Evolutionary conservation across 2,329 filamentous ascomycete genomes (phyloP).

Genomic region (Penicillium glabrum): DNA sequence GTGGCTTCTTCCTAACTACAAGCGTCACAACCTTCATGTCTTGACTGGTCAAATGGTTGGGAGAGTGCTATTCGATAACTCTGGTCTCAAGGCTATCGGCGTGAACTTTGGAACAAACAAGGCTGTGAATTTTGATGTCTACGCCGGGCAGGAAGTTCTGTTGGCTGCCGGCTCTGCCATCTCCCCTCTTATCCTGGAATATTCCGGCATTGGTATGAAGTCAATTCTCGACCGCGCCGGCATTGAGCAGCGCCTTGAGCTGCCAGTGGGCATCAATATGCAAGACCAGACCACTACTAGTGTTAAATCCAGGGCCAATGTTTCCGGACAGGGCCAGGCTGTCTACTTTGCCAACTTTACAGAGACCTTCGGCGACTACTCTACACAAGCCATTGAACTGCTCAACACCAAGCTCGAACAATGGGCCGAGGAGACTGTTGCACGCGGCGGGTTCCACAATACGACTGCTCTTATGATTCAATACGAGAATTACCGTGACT

Average conservation of each 20-base stretch:
- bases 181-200: slow-evolving; percentile 28
- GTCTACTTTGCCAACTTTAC: no score
- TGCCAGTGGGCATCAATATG: no score
- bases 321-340: no score
- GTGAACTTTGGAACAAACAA: slow-evolving; percentile 28
- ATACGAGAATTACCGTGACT: no score
- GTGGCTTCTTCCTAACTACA: slow-evolving; percentile 28
- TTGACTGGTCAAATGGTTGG: slow-evolving; percentile 28
- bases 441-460: no score
- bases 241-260: not conserved
- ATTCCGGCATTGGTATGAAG: slow-evolving; percentile 29
- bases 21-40: slow-evolving; percentile 18
- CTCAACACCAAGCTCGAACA: no score
- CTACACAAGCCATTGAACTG: no score
- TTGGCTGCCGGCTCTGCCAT: slow-evolving; percentile 28
- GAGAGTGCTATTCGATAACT: slow-evolving; percentile 19
- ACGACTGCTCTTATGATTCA: no score
- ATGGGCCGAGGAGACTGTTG: no score
- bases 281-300: no score
- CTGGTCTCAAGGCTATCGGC: slow-evolving; percentile 16
- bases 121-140: slow-evolving; percentile 19
- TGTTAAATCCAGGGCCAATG: no score
- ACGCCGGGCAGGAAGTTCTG: slow-evolving; percentile 27
- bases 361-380: no score
- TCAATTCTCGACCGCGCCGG: slow-evolving; percentile 14